These are phyloP conservation scores for Helicocarpus griseus DNA, from an alignment of 2,329 filamentous ascomycete species.

Conservation along the genomic window DNA sequence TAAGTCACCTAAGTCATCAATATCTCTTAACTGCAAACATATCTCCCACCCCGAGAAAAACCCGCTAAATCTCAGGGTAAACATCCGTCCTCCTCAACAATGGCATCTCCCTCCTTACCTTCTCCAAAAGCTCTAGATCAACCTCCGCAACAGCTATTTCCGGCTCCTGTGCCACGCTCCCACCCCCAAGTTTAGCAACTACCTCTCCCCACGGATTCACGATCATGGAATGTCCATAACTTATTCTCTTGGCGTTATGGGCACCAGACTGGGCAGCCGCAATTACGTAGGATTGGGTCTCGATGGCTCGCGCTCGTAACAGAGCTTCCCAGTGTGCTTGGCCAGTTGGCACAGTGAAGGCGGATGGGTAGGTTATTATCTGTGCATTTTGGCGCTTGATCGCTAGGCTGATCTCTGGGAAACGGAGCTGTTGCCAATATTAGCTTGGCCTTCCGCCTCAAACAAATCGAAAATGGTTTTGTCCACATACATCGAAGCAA, in stretches of 20 bases:
- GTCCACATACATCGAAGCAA: conserved; percentile 65
- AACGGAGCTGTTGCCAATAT: conserved; percentile 53
- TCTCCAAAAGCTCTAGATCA: conserved; percentile 43
- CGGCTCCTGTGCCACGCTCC: conserved; percentile 34
- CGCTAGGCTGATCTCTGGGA: conserved; percentile 63
- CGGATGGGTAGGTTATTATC: conserved; percentile 75
- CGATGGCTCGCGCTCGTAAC: conserved; percentile 71
- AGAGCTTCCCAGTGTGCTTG: conserved; percentile 76
- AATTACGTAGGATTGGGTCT: conserved; percentile 78
- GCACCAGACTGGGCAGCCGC: conserved; percentile 73
- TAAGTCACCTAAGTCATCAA: too few species aligned
- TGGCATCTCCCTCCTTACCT: conserved; percentile 47
- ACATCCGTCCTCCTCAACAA: conserved; percentile 46
- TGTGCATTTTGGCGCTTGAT: conserved; percentile 60
- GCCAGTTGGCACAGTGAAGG: conserved; percentile 81
- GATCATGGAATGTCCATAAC: conserved; percentile 79
- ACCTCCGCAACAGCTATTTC: conserved; percentile 44
- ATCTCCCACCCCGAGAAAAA: neutral
- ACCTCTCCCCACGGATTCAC: conserved; percentile 81
- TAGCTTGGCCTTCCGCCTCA: too few species aligned
- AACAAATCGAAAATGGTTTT: too few species aligned
- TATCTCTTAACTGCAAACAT: neutral
- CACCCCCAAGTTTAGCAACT: conserved; percentile 47
- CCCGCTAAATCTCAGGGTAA: conserved; percentile 34
- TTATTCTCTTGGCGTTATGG: conserved; percentile 66